phyloP scores from a whole-genome alignment of 768 basidiomycete species.

The Tylopilus subfusipes region DNA sequence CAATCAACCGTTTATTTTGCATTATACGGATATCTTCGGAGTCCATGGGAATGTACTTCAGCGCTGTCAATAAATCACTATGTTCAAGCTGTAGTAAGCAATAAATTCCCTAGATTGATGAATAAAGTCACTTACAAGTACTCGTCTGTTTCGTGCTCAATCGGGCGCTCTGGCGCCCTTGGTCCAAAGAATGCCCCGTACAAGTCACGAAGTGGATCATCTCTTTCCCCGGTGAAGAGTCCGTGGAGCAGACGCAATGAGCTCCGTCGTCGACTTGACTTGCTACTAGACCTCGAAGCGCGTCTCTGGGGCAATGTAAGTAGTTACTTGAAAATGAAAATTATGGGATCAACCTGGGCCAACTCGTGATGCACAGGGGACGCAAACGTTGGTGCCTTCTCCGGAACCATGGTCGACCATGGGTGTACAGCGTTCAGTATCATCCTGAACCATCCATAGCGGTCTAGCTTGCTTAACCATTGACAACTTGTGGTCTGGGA shows the following conservation, averaged over 20 bases:
- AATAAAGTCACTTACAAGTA: constrained; percentile 53
- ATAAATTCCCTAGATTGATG: neutral
- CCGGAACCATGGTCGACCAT: constrained; percentile 45
- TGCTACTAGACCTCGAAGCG: constrained; percentile 23
- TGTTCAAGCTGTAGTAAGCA: neutral
- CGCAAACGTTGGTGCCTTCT: too few relatives aligned
- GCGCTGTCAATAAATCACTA: constrained; percentile 68
- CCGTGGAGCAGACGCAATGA: constrained; percentile 60
- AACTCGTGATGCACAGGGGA: constrained; percentile 27
- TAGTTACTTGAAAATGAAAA: neutral
- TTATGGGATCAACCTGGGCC: constrained; percentile 26
- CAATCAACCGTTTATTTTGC: constrained; percentile 82
- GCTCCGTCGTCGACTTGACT: constrained; percentile 49
- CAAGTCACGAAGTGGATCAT: constrained; percentile 56
- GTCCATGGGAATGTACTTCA: constrained; percentile 46
- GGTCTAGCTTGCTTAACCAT: constrained; percentile 81
- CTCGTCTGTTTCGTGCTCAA: constrained; percentile 62
- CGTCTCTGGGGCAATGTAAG: constrained; percentile 21
- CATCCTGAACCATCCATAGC: constrained; percentile 78
- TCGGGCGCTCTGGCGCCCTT: constrained; percentile 22
- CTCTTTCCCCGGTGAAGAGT: constrained; percentile 56
- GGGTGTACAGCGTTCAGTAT: too few relatives aligned
- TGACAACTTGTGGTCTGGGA: constrained; percentile 40
- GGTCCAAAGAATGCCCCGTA: constrained; percentile 36
- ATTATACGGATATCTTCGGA: constrained; percentile 61